Evolutionary conservation across 2,329 filamentous ascomycete species (phyloP).

Genomic region (Sordariomycetes sp.): DNA sequence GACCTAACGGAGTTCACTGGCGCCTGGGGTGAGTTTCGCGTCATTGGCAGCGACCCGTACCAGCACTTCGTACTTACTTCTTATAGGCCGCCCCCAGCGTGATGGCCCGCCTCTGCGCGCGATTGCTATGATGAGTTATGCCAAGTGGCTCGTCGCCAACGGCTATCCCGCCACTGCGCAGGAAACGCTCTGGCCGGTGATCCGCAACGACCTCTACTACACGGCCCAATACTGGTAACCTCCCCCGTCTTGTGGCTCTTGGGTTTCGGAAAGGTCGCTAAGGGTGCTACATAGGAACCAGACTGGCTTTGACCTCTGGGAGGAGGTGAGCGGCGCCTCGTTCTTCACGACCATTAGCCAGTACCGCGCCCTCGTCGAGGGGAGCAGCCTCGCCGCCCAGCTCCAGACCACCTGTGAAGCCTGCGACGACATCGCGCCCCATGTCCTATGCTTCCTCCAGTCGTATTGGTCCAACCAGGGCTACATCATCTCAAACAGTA

Average conservation of each 20-base stretch:
- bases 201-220: constrained; percentile 67
- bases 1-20: constrained; percentile 55
- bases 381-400: constrained; percentile 51
- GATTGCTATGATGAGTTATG: constrained; percentile 61
- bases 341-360: constrained; percentile 69
- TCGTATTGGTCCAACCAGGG: constrained; percentile 58
- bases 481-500: constrained; percentile 59
- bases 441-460: constrained; percentile 64
- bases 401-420: constrained; percentile 49
- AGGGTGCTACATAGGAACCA: constrained; percentile 28
- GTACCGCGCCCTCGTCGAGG: constrained; percentile 60
- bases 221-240: constrained; percentile 58
- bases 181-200: constrained; percentile 58
- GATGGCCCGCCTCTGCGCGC: constrained; percentile 72
- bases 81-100: constrained; percentile 57
- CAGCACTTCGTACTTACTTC: constrained; percentile 5
- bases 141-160: constrained; percentile 59
- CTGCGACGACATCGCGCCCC: constrained; percentile 56
- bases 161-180: constrained; percentile 48
- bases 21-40: constrained; percentile 43
- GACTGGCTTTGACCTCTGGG: constrained; percentile 70
- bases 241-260: not conserved
- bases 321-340: constrained; percentile 65
- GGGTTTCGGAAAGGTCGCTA: not conserved
- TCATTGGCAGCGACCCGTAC: not conserved